Conservation (phyloP, 2,329 filamentous ascomycete species). For the Dothideomycetidae sp. region DNA sequence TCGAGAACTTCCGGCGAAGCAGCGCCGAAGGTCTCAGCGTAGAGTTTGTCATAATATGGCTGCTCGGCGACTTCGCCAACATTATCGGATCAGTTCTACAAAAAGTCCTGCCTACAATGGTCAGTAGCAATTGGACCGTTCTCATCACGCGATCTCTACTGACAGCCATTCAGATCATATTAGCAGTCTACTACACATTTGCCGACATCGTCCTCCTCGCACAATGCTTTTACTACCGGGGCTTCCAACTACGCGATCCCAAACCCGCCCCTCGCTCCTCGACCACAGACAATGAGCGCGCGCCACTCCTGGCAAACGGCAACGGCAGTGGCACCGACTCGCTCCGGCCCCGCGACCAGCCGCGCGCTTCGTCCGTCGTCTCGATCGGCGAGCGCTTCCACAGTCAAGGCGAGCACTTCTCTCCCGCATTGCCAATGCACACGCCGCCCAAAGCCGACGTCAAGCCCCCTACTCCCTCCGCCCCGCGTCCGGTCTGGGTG, state of each 20-base stretch:
- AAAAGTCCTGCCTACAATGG: slow-evolving; percentile 86
- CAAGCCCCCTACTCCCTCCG: slow-evolving; percentile 27
- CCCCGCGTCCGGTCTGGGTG: slow-evolving; percentile 29
- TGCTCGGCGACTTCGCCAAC: slow-evolving; percentile 90
- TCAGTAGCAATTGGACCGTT: slow-evolving; percentile 23
- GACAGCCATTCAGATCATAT: slow-evolving; percentile 63
- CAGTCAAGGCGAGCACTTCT: slow-evolving; percentile 53
- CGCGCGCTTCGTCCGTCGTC: slow-evolving; percentile 18
- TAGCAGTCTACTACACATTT: slow-evolving; percentile 88
- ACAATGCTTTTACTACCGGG: slow-evolving; percentile 93
- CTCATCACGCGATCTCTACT: slow-evolving; percentile 14
- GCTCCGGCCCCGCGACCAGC: slow-evolving; percentile 1
- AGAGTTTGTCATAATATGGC: slow-evolving; percentile 86
- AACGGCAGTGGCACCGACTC: slow-evolving; percentile 18
- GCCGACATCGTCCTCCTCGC: slow-evolving; percentile 76
- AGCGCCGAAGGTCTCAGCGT: slow-evolving; percentile 82
- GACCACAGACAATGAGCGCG: slow-evolving; percentile 20
- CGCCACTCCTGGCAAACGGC: slow-evolving; percentile 22
- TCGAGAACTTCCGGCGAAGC: slow-evolving; percentile 77
- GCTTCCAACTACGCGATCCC: slow-evolving; percentile 73
- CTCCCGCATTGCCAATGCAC: slow-evolving; percentile 68
- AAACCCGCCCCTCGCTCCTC: slow-evolving; percentile 16
- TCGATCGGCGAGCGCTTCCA: slow-evolving; percentile 36
- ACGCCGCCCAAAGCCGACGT: slow-evolving; percentile 29
- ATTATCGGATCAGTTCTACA: slow-evolving; percentile 86